Base-by-base conservation (phyloP, 2,329 filamentous ascomycete species). In the Diaporthe ampelina region DNA sequence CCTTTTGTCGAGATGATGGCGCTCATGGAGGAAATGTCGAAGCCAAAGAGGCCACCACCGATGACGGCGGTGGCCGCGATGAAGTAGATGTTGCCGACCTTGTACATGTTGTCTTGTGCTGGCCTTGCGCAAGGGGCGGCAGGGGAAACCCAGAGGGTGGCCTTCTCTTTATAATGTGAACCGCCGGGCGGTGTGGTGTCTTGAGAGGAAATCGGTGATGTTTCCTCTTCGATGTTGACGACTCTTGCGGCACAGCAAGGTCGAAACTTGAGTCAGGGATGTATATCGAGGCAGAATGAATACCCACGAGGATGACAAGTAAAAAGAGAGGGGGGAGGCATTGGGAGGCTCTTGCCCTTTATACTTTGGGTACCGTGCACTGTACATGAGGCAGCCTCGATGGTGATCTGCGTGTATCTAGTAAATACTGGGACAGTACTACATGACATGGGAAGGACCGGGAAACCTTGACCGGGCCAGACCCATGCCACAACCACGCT, bases 41-140 rank as follows among this genome's bases (percentile, higher is more conserved):
- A 75, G 2, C 73, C 73, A 11, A 75, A 75, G 13, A 75, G 48
- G 2, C 26, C 40, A 24, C 73, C 73, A 11, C 84, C 84, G 45
- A 86, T 84, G 73, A 86, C 84, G 77, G 84, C 81, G 74, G 84
- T 82, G 76, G 83, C 82, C 77, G 85, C 84, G 76, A 86, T 85
- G 35, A 85, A 76, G 73, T 86, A 86, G 40, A 86, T 82, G 74
- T 85, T 86, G 63, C 82, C 82, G 65, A 84, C 58, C n/a, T 68
- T 52, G 35, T 71, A 71, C 69, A 71, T 71, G 3, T 61, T 71
- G 56, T 52, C 29, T 24, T 43, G 10, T 45, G 68, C 56, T 21
- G 43, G 26, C 40, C 43, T 61, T 50, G 56, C 17, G 32, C 45
- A 24, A 61, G 43, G 56, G 69, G 19, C 69, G 69, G 29, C 40